These are phyloP conservation scores for Adenanthera pavonina DNA, from an alignment of 306 rosid species.

Conservation along the genomic window DNA sequence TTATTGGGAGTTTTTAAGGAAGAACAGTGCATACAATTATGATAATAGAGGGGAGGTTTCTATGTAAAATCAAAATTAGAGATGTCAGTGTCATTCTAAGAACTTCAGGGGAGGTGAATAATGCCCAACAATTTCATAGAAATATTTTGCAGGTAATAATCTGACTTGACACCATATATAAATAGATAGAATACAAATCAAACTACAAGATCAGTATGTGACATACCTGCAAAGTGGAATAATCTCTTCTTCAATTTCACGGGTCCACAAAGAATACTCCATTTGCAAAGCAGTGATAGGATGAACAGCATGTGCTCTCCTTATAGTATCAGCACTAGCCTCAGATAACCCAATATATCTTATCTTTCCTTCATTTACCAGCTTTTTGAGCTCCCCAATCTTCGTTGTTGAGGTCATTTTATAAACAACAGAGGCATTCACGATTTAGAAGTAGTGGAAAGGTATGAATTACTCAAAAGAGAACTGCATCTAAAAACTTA, in stretches of 20 bases:
- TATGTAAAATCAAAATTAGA: neutral
- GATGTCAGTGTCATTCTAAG: neutral
- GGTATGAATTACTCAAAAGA: neutral
- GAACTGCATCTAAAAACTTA: constrained; percentile 45
- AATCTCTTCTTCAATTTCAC: constrained; percentile 73
- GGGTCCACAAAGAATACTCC: constrained; percentile 74
- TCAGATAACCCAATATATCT: constrained; percentile 67
- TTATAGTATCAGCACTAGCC: constrained; percentile 66
- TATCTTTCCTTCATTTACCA: constrained; percentile 69
- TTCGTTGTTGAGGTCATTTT: constrained; percentile 33
- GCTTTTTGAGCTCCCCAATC: constrained; percentile 66
- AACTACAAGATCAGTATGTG: neutral
- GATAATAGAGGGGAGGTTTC: neutral
- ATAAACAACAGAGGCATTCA: constrained; percentile 21
- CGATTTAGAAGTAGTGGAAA: neutral
- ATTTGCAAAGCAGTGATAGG: constrained; percentile 79
- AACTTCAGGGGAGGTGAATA: neutral
- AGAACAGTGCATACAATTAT: neutral
- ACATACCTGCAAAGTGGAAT: constrained; percentile 71
- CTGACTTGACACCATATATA: neutral
- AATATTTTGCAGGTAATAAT: neutral
- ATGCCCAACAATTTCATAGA: neutral
- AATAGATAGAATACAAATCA: constrained; percentile 21
- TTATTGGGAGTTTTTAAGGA: neutral
- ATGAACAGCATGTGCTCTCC: constrained; percentile 72